These are phyloP conservation scores for Primulina tabacum DNA, from an alignment of 257 asterid genomes.

Conservation along the genomic window DNA sequence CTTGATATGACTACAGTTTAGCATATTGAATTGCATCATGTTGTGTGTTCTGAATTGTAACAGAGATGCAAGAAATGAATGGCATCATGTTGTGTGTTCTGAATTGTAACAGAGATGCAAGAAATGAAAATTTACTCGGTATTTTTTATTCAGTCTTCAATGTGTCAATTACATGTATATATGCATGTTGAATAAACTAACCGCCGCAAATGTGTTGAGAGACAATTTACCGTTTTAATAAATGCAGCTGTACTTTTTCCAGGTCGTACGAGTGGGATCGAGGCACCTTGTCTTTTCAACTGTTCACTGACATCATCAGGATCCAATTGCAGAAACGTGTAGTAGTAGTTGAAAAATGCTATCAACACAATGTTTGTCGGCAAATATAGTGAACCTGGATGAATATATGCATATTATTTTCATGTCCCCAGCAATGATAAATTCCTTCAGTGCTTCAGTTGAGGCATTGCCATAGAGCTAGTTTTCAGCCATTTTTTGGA, in stretches of 20 bases:
- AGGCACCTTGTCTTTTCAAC: constrained; percentile 98
- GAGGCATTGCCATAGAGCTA: not conserved
- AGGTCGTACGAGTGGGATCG: constrained; percentile 87
- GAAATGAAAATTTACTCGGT: too few species aligned
- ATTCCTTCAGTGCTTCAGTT: not conserved
- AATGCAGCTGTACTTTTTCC: not conserved
- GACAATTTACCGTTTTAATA: constrained; percentile 44
- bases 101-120: too few species aligned
- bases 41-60: too few species aligned
- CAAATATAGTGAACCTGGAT: constrained; percentile 76
- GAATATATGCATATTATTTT: not conserved
- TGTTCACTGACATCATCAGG: constrained; percentile 98
- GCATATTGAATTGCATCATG: too few species aligned
- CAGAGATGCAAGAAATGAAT: too few species aligned
- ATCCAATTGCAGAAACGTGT: constrained; percentile 94
- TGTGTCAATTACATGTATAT: too few species aligned
- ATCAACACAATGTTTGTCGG: constrained; percentile 82
- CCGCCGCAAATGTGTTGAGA: not conserved
- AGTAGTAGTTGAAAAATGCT: constrained; percentile 97
- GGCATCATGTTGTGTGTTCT: too few species aligned
- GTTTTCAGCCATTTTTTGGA: not conserved
- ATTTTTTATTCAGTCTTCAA: too few species aligned
- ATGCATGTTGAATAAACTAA: not conserved
- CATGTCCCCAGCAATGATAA: constrained; percentile 9
- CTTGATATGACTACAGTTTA: not conserved